Evolutionary conservation across 140 eudicot species (phyloP).

Genomic region (Erigeron philadelphicus): DNA sequence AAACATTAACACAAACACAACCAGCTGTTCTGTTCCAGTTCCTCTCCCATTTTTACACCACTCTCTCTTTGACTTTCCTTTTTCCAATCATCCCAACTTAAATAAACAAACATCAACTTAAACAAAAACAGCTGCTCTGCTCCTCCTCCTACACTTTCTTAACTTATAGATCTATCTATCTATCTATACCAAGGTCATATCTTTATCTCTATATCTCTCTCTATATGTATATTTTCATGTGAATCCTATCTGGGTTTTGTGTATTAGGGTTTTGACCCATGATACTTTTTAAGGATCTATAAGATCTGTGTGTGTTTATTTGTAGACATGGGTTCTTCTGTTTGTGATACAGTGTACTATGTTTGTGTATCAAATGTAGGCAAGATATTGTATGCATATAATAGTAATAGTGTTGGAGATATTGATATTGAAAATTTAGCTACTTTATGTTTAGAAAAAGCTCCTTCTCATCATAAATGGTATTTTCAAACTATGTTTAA

Average conservation of each 20-base stretch:
- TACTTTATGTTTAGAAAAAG: slow-evolving; percentile 50
- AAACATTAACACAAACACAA: neutral
- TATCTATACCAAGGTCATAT: no score
- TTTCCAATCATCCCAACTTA: neutral
- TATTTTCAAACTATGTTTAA: slow-evolving; percentile 56
- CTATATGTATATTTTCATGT: neutral
- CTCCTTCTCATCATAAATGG: slow-evolving; percentile 71
- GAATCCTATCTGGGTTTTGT: neutral
- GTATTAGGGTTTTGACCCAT: slow-evolving; percentile 1
- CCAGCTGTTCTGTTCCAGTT: slow-evolving; percentile 10
- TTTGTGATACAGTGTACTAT: slow-evolving; percentile 41
- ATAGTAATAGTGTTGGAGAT: slow-evolving; percentile 37
- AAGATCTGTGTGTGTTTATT: neutral
- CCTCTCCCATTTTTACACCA: slow-evolving; percentile 16
- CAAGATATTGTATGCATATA: slow-evolving; percentile 47
- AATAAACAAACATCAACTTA: slow-evolving; percentile 3
- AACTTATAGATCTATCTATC: neutral
- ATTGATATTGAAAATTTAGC: slow-evolving; percentile 62
- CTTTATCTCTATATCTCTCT: no score
- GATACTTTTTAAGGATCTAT: neutral
- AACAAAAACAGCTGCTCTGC: neutral
- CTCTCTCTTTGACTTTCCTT: neutral
- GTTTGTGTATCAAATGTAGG: slow-evolving; percentile 71
- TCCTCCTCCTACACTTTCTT: neutral
- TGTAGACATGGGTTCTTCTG: slow-evolving; percentile 43